Percentiles rank a stretch among this genome's conserved stretches.
phyloP scores from a whole-genome alignment of 805 yeast species.

The Lipomyces starkeyi region DNA sequence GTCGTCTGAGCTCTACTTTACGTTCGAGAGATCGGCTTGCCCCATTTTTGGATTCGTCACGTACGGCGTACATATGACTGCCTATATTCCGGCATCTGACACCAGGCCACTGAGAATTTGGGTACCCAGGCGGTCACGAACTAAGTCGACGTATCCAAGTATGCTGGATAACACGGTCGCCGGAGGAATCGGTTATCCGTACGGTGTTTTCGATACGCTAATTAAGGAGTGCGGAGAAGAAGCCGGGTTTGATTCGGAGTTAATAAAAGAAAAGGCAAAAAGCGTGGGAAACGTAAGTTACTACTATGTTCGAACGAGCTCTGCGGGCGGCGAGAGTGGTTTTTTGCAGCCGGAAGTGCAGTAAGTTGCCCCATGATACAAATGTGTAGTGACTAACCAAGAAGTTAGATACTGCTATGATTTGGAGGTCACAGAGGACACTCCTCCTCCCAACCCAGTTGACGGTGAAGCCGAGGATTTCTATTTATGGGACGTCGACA shows the following conservation, averaged over 20 bases:
- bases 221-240: slow-evolving; percentile 90
- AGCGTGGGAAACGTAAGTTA: slow-evolving; percentile 75
- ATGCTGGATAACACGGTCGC: slow-evolving; percentile 94
- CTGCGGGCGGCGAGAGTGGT: slow-evolving; percentile 54
- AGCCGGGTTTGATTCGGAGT: slow-evolving; percentile 70
- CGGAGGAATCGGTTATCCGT: slow-evolving; percentile 89
- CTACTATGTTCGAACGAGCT: slow-evolving; percentile 42
- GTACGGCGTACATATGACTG: slow-evolving; percentile 88
- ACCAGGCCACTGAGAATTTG: slow-evolving; percentile 59
- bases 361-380: slow-evolving; percentile 16
- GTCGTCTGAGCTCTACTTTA: slow-evolving; percentile 61
- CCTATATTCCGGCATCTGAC: slow-evolving; percentile 65
- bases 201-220: slow-evolving; percentile 74
- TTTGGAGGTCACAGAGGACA: slow-evolving; percentile 56
- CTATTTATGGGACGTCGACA: slow-evolving; percentile 62
- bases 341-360: slow-evolving; percentile 90
- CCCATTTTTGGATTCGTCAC: slow-evolving; percentile 84
- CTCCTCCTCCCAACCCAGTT: slow-evolving; percentile 59
- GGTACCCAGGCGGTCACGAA: slow-evolving; percentile 81
- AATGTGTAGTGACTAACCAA: background rate
- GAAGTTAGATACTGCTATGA: slow-evolving; percentile 64
- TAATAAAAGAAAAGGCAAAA: slow-evolving; percentile 54
- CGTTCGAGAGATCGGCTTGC: slow-evolving; percentile 80
- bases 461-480: slow-evolving; percentile 83
- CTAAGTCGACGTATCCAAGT: slow-evolving; percentile 87